Percentiles rank a stretch among this genome's conserved stretches.
Evolutionary conservation across 176 grass and related monocot genomes (phyloP).

Genomic region (Phoenix dactylifera): DNA sequence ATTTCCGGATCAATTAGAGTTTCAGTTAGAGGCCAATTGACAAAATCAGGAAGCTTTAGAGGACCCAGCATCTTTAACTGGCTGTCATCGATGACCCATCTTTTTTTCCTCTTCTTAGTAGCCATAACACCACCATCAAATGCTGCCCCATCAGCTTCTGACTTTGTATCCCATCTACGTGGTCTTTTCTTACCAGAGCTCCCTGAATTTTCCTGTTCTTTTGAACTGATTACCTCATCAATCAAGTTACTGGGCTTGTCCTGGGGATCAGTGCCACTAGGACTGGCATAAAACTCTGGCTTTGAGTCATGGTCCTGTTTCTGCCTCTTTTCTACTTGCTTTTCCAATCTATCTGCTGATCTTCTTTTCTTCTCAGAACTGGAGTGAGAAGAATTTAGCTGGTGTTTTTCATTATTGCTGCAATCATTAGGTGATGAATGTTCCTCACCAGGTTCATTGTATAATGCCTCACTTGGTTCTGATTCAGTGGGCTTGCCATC

Average conservation of each 20-base stretch:
- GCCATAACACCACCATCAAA: background rate
- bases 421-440: constrained; percentile 26
- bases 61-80: constrained; percentile 10
- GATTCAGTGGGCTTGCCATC: background rate
- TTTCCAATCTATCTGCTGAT: constrained; percentile 31
- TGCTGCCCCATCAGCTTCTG: background rate
- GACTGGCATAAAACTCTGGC: background rate
- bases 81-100: constrained; percentile 1
- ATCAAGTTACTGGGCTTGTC: background rate
- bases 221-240: background rate
- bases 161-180: constrained; percentile 5
- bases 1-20: constrained; percentile 1
- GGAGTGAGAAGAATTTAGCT: constrained; percentile 22
- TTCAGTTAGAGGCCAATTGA: background rate
- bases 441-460: constrained; percentile 2
- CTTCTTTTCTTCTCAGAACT: constrained; percentile 42
- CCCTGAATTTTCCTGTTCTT: background rate
- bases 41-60: constrained; percentile 12
- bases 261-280: background rate
- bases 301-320: constrained; percentile 9
- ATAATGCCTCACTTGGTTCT: background rate
- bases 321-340: constrained; percentile 19
- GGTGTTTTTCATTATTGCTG: constrained; percentile 13
- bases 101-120: constrained; percentile 15
- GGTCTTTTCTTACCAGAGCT: constrained; percentile 17